phyloP scores from a whole-genome alignment of 2,329 filamentous ascomycete species.

The Periconia macrospinosa region DNA sequence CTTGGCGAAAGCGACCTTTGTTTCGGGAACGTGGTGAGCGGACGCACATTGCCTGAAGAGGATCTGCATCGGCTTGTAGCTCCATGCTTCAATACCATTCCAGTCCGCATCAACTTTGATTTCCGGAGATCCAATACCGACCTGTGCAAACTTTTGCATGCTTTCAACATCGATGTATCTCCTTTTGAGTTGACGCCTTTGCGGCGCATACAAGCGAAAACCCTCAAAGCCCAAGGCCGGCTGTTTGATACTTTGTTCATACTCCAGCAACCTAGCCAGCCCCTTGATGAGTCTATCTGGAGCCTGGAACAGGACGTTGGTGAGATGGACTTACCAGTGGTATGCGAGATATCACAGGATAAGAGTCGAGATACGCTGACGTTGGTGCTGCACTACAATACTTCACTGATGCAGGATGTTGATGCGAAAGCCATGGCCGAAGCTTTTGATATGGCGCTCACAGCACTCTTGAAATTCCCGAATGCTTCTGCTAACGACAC shows the following conservation, averaged over 20 bases:
- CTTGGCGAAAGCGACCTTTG: constrained; percentile 68
- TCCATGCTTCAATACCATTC: constrained; percentile 90
- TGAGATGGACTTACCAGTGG: constrained; percentile 74
- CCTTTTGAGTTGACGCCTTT: constrained; percentile 75
- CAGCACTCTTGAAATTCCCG: constrained; percentile 25
- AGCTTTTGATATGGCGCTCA: constrained; percentile 30
- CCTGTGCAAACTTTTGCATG: constrained; percentile 63
- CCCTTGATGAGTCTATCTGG: constrained; percentile 55
- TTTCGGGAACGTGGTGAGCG: constrained; percentile 85
- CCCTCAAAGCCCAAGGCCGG: constrained; percentile 49
- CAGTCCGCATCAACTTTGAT: constrained; percentile 63
- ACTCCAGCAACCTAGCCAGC: constrained; percentile 64
- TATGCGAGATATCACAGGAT: constrained; percentile 72
- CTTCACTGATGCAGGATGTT: constrained; percentile 24
- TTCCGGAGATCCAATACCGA: constrained; percentile 55
- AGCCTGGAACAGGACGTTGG: constrained; percentile 54
- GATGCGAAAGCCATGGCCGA: constrained; percentile 31
- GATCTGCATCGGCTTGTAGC: constrained; percentile 74
- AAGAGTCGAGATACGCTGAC: constrained; percentile 55
- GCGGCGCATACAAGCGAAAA: constrained; percentile 66
- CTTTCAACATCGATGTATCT: constrained; percentile 63
- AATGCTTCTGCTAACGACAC: constrained; percentile 24
- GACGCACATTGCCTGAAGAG: constrained; percentile 68
- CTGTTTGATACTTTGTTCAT: constrained; percentile 83
- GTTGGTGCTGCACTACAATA: constrained; percentile 63